Evolutionary conservation across 2,329 filamentous ascomycete species (phyloP).

Genomic region (Diplodia mutila): DNA sequence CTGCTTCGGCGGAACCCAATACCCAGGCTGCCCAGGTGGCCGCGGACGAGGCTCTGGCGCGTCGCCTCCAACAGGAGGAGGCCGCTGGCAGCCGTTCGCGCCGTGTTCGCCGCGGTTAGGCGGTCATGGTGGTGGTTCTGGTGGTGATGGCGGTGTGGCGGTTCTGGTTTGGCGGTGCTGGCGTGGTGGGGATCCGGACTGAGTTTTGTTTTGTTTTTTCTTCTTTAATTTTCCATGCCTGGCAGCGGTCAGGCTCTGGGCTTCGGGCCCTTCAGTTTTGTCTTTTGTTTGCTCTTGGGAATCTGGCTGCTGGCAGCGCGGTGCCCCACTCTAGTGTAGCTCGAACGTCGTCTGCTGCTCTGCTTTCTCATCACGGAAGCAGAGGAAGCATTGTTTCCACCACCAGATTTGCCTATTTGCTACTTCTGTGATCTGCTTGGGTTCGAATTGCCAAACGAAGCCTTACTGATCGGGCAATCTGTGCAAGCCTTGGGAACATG

Average conservation of each 20-base stretch:
- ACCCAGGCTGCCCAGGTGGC: constrained; percentile 29
- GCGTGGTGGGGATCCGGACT: neutral
- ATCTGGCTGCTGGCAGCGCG: neutral
- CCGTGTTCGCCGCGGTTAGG: constrained; percentile 1
- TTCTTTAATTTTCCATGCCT: too few species aligned
- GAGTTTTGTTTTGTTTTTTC: neutral
- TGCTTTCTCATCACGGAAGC: neutral
- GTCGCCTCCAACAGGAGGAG: constrained; percentile 60
- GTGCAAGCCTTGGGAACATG: neutral
- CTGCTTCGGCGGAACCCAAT: neutral
- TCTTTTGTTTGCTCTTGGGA: neutral
- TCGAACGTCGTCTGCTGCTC: neutral
- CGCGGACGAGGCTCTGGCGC: constrained; percentile 58
- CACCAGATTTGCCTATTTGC: neutral
- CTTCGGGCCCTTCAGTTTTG: neutral
- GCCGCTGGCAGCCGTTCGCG: constrained; percentile 41
- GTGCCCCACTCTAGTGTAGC: neutral
- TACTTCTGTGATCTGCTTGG: neutral
- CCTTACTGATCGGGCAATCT: neutral
- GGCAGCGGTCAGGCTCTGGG: neutral
- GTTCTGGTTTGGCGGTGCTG: too few species aligned
- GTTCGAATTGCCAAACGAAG: neutral
- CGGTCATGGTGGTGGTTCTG: neutral
- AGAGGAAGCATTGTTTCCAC: neutral
- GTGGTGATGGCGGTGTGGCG: too few species aligned